Base-by-base conservation (phyloP, 305 asterid species). In the Fraxinus nigra region DNA sequence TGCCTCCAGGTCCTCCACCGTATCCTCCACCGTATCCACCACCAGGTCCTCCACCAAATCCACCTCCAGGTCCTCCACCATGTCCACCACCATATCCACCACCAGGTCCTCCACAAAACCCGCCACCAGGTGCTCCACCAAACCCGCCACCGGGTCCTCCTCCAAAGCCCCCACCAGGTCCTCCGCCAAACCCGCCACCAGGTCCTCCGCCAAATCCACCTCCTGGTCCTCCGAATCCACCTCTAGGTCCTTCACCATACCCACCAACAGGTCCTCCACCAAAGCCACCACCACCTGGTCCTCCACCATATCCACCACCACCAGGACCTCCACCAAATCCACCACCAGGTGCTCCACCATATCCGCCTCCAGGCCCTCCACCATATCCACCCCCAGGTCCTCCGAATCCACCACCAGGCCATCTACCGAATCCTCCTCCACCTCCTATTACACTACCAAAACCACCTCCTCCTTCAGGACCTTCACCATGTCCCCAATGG, bases 31-130 rank as follows among this genome's bases (percentile, higher is more conserved):
- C 79, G 2, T 26, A 5, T 2, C 84, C 80, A 2, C 78, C 80
- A 0, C 83, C 83, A 3, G 51, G 24, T 18, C 79, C 75, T 3
- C 83, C 83, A 14, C 18, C 82, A 0, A 76, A 82, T 0, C 83
- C 86, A 3, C 84, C 83, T 34, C 37, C 22, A 14, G 82, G 84
- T 0, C 86, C 86, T 4, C 78, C 81, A 1, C 84, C 86, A 2
- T 32, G 22, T 16, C 83, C 86, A 0, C 75, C 78, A 2, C 83
- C 86, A 2, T 63, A 20, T 8, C 86, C 86, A 1, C 67, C 78
- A 11, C 83, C 86, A 4, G 76, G 80, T 7, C 84, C 82, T 2
- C 86, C 86, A 40, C 48, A 11, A 40, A 40, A 35, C 1, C 86
- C 81, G 0, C 76, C 78, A 4, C 81, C 83, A 5, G 77, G 76